These are phyloP conservation scores for Paramecium caudatum DNA, from an alignment of 73 alveolate genomes.

Conservation along the genomic window DNA sequence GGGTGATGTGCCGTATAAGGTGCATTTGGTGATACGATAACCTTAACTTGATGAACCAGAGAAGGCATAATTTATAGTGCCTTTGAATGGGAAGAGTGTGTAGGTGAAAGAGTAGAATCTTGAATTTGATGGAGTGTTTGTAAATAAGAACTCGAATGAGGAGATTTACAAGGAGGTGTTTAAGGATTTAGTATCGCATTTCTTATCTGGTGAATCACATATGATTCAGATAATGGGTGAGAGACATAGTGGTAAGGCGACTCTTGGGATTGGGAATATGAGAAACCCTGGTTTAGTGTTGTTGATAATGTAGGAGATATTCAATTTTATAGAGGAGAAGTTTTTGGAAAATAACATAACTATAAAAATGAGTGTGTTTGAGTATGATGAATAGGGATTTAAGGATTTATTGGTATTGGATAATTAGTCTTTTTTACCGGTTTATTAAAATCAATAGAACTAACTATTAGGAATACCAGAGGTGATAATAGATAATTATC, in stretches of 20 bases:
- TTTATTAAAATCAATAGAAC: not conserved
- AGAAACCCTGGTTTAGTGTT: slow-evolving; percentile 63
- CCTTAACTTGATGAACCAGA: slow-evolving; percentile 14
- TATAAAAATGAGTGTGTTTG: slow-evolving; percentile 21
- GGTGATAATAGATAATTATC: slow-evolving; percentile 40
- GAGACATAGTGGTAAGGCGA: slow-evolving; percentile 33
- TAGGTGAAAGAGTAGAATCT: not conserved
- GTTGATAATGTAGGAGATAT: slow-evolving; percentile 16
- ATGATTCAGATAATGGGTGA: slow-evolving; percentile 53
- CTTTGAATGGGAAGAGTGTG: not conserved
- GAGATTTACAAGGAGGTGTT: slow-evolving; percentile 36
- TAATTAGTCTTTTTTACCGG: not conserved
- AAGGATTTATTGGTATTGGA: slow-evolving; percentile 29
- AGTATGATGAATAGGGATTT: slow-evolving; percentile 45
- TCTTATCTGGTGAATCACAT: slow-evolving; percentile 39
- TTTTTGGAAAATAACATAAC: slow-evolving; percentile 51
- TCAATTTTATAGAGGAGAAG: slow-evolving; percentile 66
- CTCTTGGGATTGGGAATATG: slow-evolving; percentile 52
- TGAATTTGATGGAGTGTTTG: slow-evolving; percentile 18
- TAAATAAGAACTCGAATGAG: slow-evolving; percentile 34
- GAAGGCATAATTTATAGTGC: not conserved
- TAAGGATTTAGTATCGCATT: slow-evolving; percentile 49
- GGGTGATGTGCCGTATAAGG: slow-evolving; percentile 45
- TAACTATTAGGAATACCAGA: slow-evolving; percentile 53
- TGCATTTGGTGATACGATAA: not conserved